Base-by-base conservation (phyloP, 1,284 basidiomycete species). In the Cryptococcus hybrid region DNA sequence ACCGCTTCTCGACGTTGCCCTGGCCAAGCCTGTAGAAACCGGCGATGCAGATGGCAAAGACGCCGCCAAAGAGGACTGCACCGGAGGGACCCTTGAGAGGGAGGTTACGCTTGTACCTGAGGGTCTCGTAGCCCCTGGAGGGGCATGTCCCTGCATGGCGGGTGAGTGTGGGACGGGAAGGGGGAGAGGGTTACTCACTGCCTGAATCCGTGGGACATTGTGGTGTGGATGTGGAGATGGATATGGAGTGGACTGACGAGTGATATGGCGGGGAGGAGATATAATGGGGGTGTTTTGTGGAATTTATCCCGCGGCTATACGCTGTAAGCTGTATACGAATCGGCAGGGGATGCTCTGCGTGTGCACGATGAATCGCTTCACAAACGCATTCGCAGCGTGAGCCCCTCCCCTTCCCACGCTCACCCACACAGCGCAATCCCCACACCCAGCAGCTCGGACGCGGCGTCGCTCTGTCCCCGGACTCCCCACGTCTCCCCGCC, bases 71-170 rank as follows among this genome's bases (percentile, higher is more conserved):
- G 73, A 98, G 87, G 65, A 86, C 87, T 57, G 88, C 81, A 38
- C 92, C 93, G 54, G 91, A 87, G 49, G 93, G 93, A 7, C 96
- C 96, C 67, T 90, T 86, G 73, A 91, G 83, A 51, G 96, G 94
- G 59, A 99, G 84, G 80, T 95, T 95, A 63, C 95, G 89, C 80
- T 94, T 95, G 85, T 97, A 99, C 79, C 89, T 89, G 81, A 99
- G 82, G 47, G 88, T 80, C 75, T 90, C 91, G 80, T 96, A 99
- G 5, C 95, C 95, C 92, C 94, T 49, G 86, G 71, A 95, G 94
- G 69, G 94, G 94, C 86, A 99, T 89, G 76, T 99, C 95, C 80
- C 95, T 98, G 73, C 44, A 39, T 34, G 6, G 9, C 37, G 12
- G 8, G 45, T 55, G 37, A 38, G 37, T 42, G 24, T 47, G 45